Conservation (phyloP, 2,329 filamentous ascomycete genomes). For the Tympanopsis confertula region DNA sequence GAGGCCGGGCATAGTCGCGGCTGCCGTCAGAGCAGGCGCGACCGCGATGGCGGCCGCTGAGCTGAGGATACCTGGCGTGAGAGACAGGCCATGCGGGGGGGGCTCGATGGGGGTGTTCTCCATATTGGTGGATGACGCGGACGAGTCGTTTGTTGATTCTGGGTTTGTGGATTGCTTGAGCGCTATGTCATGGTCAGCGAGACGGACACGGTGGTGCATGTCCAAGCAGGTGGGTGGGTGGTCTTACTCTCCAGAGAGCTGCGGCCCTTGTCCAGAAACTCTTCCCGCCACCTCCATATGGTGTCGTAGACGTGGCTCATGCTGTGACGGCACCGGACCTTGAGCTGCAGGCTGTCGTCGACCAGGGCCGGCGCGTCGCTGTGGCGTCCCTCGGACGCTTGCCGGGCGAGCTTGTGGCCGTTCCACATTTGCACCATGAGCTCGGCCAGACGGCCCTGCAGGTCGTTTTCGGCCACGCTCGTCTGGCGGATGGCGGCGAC, state of each 20-base stretch:
- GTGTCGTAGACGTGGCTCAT: constrained; percentile 79
- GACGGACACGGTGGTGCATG: constrained; percentile 12
- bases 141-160: constrained; percentile 65
- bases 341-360: constrained; percentile 65
- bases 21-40: constrained; percentile 14
- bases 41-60: constrained; percentile 12
- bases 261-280: constrained; percentile 61
- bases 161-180: constrained; percentile 80
- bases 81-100: constrained; percentile 30
- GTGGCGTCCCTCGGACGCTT: constrained; percentile 20
- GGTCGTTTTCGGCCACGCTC: constrained; percentile 66
- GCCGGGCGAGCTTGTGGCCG: constrained; percentile 41
- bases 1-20: constrained; percentile 5
- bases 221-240: constrained; percentile 5
- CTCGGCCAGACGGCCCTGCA: constrained; percentile 69
- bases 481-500: constrained; percentile 61
- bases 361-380: constrained; percentile 34
- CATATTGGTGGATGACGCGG: constrained; percentile 53
- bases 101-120: constrained; percentile 44
- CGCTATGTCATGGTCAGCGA: constrained; percentile 32
- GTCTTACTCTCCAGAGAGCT: constrained; percentile 60
- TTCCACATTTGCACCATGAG: constrained; percentile 85
- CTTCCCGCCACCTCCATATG: constrained; percentile 76
- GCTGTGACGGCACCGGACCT: constrained; percentile 73
- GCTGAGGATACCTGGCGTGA: constrained; percentile 17